Evolutionary conservation across 2,329 filamentous ascomycete species (phyloP), one percentile per base, ranked within the genome.

Genomic region (Microdochium nivale): DNA sequence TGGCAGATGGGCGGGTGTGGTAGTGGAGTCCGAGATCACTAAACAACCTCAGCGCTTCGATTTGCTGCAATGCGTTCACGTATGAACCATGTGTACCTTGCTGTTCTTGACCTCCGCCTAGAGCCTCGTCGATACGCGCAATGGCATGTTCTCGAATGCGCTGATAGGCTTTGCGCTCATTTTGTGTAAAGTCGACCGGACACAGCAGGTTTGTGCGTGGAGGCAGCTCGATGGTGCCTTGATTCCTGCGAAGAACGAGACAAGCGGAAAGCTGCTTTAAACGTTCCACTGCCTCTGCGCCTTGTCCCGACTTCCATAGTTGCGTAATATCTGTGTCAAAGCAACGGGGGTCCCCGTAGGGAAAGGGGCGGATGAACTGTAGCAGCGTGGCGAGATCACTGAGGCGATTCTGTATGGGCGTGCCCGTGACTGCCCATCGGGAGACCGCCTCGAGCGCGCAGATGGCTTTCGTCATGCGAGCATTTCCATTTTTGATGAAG

Each of bases 361-460:
- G 75, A 53, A 70, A 55, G 0, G 64, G 65, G 9, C 63, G 58
- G 8, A 77, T 59, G 50, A 76, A 77, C 25, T 66, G 66, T 1
- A 78, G 59, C 0, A 77, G 61, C 1, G 65, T 61, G 0, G 65
- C 60, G 3, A 78, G 61, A 48, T 77, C 75, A 1, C 58, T 59
- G 0, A 74, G 61, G 0, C 60, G 59, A 48, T 77, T 78, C 44
- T 77, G 74, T 0, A 78, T 70, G 0, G 75, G 75, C 0, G 74
- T 78, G 0, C 74, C 73, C 0, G 72, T 75, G 0, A 78, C 65
- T 1, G 68, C 70, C 75, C 73, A 77, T 3, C 74, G 64, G 1
- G 60, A 61, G 13, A 54, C 52, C 0, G 68, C 60, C 0, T 69
- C 53, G 0, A 78, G 60, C 2, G 61, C 60, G 24, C 65, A 72